These are phyloP conservation scores for Fusarium heterosporum DNA, from an alignment of 2,329 filamentous ascomycete species.

Conservation along the genomic window DNA sequence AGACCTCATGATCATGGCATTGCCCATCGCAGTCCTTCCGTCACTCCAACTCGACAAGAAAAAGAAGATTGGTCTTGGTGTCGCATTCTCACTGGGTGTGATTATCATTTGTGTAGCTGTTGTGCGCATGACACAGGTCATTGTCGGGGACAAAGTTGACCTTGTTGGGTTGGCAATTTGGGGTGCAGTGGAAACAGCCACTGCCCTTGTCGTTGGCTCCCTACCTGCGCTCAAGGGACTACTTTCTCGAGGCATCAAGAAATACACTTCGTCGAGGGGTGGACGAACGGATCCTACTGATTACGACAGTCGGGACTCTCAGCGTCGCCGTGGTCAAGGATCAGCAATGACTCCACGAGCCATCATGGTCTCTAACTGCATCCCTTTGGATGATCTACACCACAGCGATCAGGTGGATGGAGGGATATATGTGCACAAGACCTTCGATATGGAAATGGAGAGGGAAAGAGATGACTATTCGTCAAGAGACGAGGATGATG, in stretches of 20 bases:
- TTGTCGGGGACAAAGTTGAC: slow-evolving; percentile 22
- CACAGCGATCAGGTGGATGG: slow-evolving; percentile 6
- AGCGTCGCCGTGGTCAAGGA: slow-evolving; percentile 8
- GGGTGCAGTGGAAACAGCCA: slow-evolving; percentile 27
- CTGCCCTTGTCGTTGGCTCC: slow-evolving; percentile 25
- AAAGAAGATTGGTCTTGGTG: slow-evolving; percentile 24
- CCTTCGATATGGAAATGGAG: neutral
- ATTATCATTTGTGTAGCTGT: slow-evolving; percentile 26
- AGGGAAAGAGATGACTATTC: slow-evolving; percentile 8
- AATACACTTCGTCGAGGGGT: slow-evolving; percentile 7
- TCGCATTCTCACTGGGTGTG: slow-evolving; percentile 20
- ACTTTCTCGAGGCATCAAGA: slow-evolving; percentile 20
- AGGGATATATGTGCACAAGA: slow-evolving; percentile 27
- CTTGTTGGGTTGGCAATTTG: slow-evolving; percentile 25
- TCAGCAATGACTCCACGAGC: slow-evolving; percentile 8
- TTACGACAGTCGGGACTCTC: slow-evolving; percentile 3
- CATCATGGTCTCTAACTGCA: slow-evolving; percentile 6
- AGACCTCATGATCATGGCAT: slow-evolving; percentile 32
- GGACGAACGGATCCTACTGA: slow-evolving; percentile 12
- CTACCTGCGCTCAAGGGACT: slow-evolving; percentile 24
- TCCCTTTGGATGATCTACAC: slow-evolving; percentile 15
- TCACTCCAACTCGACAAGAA: slow-evolving; percentile 26
- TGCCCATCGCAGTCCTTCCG: slow-evolving; percentile 23
- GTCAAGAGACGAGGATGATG: slow-evolving; percentile 16
- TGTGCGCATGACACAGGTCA: slow-evolving; percentile 28